Evolutionary conservation across 495 filamentous ascomycete species (phyloP).

Genomic region (Emericellopsis terricola): DNA sequence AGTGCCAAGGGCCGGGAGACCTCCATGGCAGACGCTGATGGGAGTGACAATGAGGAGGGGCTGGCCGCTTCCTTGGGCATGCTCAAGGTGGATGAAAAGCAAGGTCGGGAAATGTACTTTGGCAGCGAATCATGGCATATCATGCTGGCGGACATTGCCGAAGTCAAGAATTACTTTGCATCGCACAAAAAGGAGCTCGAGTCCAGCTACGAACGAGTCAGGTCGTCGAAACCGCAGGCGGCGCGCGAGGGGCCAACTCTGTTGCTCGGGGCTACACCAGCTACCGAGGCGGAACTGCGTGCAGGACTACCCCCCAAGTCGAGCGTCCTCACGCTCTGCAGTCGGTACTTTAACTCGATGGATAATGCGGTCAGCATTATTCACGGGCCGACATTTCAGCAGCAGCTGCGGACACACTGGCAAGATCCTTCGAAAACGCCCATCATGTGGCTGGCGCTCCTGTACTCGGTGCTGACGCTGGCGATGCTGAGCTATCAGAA

Average conservation of each 20-base stretch:
- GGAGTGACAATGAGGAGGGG: conserved; percentile 68
- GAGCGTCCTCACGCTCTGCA: conserved; percentile 64
- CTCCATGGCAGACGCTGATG: conserved; percentile 27
- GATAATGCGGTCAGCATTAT: conserved; percentile 49
- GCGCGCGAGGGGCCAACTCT: conserved; percentile 48
- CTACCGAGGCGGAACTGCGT: conserved; percentile 57
- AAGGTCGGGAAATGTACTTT: conserved; percentile 65
- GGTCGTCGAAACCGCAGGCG: conserved; percentile 38
- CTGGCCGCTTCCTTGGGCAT: conserved; percentile 72
- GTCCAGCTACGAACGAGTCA: conserved; percentile 41
- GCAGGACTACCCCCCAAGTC: conserved; percentile 63
- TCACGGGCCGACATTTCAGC: conserved; percentile 72
- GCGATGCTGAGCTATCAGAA: conserved; percentile 83
- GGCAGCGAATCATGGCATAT: conserved; percentile 84
- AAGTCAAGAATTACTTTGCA: conserved; percentile 80
- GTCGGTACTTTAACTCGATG: conserved; percentile 45
- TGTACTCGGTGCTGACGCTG: conserved; percentile 75
- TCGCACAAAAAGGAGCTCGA: conserved; percentile 37
- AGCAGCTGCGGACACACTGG: conserved; percentile 80
- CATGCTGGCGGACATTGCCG: conserved; percentile 74
- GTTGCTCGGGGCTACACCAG: conserved; percentile 54
- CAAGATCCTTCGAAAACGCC: conserved; percentile 60
- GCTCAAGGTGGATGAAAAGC: conserved; percentile 70
- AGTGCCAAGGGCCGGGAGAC: conserved; percentile 38
- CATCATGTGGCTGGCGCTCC: conserved; percentile 76